Percentiles rank a stretch among this genome's conserved stretches.
Evolutionary conservation across 2,329 filamentous ascomycete genomes (phyloP).

Genomic region (Raffaelea albimanens): DNA sequence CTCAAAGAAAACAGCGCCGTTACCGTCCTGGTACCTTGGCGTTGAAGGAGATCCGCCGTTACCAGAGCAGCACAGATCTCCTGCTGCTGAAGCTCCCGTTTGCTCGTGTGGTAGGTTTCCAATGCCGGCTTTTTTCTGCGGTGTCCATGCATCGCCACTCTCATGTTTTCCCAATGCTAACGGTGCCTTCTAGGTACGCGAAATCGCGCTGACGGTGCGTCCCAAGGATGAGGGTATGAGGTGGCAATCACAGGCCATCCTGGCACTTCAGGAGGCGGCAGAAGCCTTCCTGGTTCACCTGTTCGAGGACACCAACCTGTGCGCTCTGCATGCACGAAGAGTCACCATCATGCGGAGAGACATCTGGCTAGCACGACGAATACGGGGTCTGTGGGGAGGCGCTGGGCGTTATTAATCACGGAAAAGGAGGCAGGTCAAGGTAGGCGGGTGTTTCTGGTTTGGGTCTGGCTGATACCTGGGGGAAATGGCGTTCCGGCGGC

Average conservation of each 20-base stretch:
- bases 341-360: conserved; percentile 98
- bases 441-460: not conserved
- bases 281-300: conserved; percentile 92
- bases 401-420: conserved; percentile 35
- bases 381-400: conserved; percentile 69
- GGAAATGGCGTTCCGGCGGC: not conserved
- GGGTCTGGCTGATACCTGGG: not conserved
- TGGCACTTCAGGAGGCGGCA: conserved; percentile 88
- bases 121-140: not conserved
- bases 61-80: conserved; percentile 84
- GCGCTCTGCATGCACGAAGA: conserved; percentile 91
- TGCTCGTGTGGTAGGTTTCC: conserved; percentile 53
- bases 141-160: not conserved
- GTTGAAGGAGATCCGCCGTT: conserved; percentile 81
- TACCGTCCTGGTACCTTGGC: conserved; percentile 77
- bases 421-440: not conserved
- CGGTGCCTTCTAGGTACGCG: conserved; percentile 45
- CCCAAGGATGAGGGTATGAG: conserved; percentile 61
- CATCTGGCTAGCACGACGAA: conserved; percentile 80
- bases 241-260: conserved; percentile 94
- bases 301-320: conserved; percentile 95
- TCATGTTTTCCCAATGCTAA: not conserved
- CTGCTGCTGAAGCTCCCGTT: conserved; percentile 75
- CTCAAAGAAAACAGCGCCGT: conserved; percentile 49
- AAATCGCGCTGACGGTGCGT: conserved; percentile 60